Base-by-base conservation (phyloP, 306 rosid genomes). In the Fragaria ananassa region DNA sequence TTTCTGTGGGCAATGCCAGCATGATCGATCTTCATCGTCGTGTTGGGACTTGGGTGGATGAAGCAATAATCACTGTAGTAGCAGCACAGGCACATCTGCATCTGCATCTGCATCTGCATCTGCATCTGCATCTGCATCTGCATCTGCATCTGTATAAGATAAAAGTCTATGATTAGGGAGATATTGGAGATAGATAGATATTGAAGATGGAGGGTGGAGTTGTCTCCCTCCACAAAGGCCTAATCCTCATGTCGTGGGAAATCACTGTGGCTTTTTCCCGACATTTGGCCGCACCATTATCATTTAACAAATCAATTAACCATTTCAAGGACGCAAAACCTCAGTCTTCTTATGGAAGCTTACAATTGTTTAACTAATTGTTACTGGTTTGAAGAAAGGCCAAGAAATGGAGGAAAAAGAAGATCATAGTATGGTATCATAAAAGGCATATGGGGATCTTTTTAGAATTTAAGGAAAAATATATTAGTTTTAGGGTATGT, bases 261-360 rank as follows among this genome's bases (percentile, higher is more conserved):
- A 81, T 70, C 71, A 76, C 81, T 49, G 44, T 27, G 53, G 23
- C 83, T 68, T 84, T 83, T 81, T 17, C 66, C 84, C 86, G 81
- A 90, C 89, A 84, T 65, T 41, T 58, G 82, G 80, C 68, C 86
- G 85, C 87, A 82, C 80, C 78, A 89, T 78, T 64, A 41, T 64
- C 42, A 41, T 15, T 73, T 57, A 39, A 13, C 41, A 73, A 39
- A 13, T 70, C 63, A 37, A 76, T 19, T 50, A n/a, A 39, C 50
- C 25, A 41, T 34, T 21, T 19, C 18, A 14, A 29, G 11, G 11
- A 31, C 5, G 23, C 39, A 4, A 12, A 54, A 54, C 50, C 37
- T 62, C 5, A 63, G 23, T 35, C 13, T 35, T 64, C 47, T 37
- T 17, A 3, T 17, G 27, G 70, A 64, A 64, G 15, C 67, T 61